These are phyloP conservation scores for Fusarium globosum DNA, from an alignment of 2,329 filamentous ascomycete genomes.

Conservation along the genomic window DNA sequence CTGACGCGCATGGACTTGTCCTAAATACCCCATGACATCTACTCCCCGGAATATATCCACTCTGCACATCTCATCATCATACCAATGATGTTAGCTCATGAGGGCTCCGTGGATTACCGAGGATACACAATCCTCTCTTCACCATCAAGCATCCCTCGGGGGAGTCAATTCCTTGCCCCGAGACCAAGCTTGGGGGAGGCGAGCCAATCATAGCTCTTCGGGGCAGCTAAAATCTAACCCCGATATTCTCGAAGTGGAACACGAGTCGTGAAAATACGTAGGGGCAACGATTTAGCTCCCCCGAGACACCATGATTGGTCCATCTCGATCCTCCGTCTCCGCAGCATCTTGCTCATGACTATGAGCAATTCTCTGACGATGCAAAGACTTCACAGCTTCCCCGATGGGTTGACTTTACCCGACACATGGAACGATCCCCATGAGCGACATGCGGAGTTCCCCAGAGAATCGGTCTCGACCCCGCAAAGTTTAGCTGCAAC, in stretches of 20 bases:
- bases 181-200: rapidly evolving
- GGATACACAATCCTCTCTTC: background rate
- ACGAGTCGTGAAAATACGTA: background rate
- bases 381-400: background rate
- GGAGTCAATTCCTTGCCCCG: conserved; percentile 4
- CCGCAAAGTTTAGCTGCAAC: conserved; percentile 5
- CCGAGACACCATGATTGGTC: conserved; percentile 33
- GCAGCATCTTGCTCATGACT: background rate
- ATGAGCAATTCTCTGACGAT: background rate
- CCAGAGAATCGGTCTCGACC: background rate
- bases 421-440: background rate
- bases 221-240: conserved; percentile 3
- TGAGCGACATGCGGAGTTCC: background rate
- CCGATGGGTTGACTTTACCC: background rate
- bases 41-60: rapidly evolving
- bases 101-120: background rate
- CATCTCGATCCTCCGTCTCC: rapidly evolving
- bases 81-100: background rate
- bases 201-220: background rate
- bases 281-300: conserved; percentile 37
- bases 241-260: background rate
- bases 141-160: background rate
- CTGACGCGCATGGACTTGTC: background rate
- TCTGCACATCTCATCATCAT: background rate
- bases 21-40: background rate